Conservation (phyloP, 768 basidiomycete species). For the Austroboletus festivus region DNA sequence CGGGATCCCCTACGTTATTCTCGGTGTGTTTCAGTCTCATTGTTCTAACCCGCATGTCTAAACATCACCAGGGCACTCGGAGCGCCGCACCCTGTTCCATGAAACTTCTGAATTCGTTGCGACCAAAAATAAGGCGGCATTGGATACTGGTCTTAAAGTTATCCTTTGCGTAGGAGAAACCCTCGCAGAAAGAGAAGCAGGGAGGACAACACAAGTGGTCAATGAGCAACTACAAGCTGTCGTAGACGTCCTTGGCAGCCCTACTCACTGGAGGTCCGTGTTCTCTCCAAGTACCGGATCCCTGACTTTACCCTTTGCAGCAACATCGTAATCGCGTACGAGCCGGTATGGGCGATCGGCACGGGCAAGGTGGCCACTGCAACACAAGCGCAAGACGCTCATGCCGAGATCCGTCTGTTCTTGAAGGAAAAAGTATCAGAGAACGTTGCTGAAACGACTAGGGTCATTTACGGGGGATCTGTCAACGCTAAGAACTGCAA, state of each 20-base stretch:
- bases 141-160: constrained; percentile 72
- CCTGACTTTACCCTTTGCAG: constrained; percentile 40
- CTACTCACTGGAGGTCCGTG: constrained; percentile 76
- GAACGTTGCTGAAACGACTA: constrained; percentile 64
- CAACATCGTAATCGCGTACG: constrained; percentile 92
- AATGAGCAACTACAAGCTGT: constrained; percentile 79
- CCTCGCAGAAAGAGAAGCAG: constrained; percentile 79
- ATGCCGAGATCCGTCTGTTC: constrained; percentile 77
- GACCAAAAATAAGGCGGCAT: constrained; percentile 79
- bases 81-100: constrained; percentile 89
- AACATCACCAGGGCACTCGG: constrained; percentile 73
- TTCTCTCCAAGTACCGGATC: too few species aligned
- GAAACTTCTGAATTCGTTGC: constrained; percentile 84
- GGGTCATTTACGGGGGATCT: constrained; percentile 95
- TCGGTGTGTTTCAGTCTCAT: constrained; percentile 68
- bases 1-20: constrained; percentile 86
- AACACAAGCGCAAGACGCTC: constrained; percentile 90
- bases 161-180: constrained; percentile 98
- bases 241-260: constrained; percentile 46
- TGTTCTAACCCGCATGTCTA: too few species aligned
- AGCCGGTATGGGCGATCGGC: constrained; percentile 98
- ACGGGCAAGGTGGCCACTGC: constrained; percentile 94
- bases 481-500: constrained; percentile 83
- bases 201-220: constrained; percentile 75
- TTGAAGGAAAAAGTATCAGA: constrained; percentile 62